Evolutionary conservation across 2,329 filamentous ascomycete species (phyloP).

Genomic region (Curvularia sp.): DNA sequence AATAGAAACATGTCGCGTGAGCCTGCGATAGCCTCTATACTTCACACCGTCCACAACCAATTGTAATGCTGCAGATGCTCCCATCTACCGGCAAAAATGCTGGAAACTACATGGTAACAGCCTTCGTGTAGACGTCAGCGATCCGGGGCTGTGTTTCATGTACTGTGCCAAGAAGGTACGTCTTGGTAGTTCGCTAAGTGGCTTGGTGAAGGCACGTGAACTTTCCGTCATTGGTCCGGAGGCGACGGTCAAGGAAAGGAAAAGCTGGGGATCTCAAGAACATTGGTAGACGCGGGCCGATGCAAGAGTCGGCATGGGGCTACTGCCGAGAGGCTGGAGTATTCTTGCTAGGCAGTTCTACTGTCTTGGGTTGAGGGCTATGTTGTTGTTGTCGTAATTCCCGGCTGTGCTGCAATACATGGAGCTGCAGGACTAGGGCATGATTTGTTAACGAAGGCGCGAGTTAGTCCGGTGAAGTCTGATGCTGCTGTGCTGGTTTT

Average conservation of each 20-base stretch:
- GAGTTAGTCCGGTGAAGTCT: conserved; percentile 8
- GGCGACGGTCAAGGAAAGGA: conserved; percentile 22
- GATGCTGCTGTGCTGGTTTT: conserved; percentile 14
- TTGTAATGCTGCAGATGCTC: conserved; percentile 3
- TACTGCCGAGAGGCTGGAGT: conserved; percentile 1
- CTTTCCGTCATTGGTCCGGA: conserved; percentile 17
- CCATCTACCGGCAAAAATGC: not conserved
- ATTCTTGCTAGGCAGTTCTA: not conserved
- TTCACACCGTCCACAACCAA: conserved; percentile 8
- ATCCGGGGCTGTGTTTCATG: conserved; percentile 34
- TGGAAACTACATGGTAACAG: not conserved
- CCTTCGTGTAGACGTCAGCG: conserved; percentile 33
- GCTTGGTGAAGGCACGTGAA: conserved; percentile 33
- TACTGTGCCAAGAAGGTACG: conserved; percentile 28
- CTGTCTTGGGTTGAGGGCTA: conserved; percentile 11
- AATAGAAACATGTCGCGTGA: conserved; percentile 32
- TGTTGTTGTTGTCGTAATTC: conserved; percentile 29
- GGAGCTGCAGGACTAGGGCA: not conserved
- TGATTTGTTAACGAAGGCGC: conserved; percentile 7
- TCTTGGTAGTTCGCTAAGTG: conserved; percentile 25
- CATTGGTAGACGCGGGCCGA: conserved; percentile 20
- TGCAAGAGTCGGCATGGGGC: conserved; percentile 8
- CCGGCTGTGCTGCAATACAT: conserved; percentile 25
- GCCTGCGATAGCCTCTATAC: not conserved
- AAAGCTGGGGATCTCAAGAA: conserved; percentile 2